Percentiles rank a stretch among this genome's conserved stretches.
Conservation (phyloP, 495 filamentous ascomycete species). For the Podospora appendiculata region DNA sequence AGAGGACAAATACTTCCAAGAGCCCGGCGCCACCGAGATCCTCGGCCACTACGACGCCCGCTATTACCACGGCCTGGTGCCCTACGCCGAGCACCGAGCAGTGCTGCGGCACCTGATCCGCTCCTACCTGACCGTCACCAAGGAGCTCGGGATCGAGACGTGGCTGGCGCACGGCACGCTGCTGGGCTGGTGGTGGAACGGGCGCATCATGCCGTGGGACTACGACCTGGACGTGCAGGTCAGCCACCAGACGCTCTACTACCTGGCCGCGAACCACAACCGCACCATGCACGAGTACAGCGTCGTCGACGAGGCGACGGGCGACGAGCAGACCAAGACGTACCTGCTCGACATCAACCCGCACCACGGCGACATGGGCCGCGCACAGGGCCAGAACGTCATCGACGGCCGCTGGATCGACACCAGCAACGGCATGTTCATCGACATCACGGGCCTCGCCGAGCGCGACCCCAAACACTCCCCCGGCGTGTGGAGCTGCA, state of each 20-base stretch:
- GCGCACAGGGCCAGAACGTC: slow-evolving; percentile 64
- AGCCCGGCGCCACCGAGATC: slow-evolving; percentile 49
- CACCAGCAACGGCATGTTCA: slow-evolving; percentile 65
- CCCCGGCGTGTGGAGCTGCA: slow-evolving; percentile 71
- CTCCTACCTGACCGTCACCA: slow-evolving; percentile 62
- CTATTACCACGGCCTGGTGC: slow-evolving; percentile 53
- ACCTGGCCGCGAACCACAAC: slow-evolving; percentile 58
- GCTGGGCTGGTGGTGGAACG: slow-evolving; percentile 91
- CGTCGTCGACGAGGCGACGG: slow-evolving; percentile 25
- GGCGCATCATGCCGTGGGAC: slow-evolving; percentile 77
- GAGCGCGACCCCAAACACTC: slow-evolving; percentile 50
- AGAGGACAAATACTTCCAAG: slow-evolving; percentile 41
- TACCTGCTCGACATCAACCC: slow-evolving; percentile 80
- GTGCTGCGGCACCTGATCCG: slow-evolving; percentile 62
- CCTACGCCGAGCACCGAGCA: slow-evolving; percentile 55
- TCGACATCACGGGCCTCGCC: slow-evolving; percentile 79
- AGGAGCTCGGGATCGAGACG: slow-evolving; percentile 59
- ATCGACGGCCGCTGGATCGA: slow-evolving; percentile 89
- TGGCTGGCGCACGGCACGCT: slow-evolving; percentile 88
- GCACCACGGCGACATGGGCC: slow-evolving; percentile 47
- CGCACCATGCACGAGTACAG: slow-evolving; percentile 54
- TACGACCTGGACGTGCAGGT: slow-evolving; percentile 85
- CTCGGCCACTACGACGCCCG: slow-evolving; percentile 67
- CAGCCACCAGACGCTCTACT: slow-evolving; percentile 50
- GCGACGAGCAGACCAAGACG: slow-evolving; percentile 6